These are phyloP conservation scores for Candida silvatica DNA, from an alignment of 805 yeast species.

Conservation along the genomic window DNA sequence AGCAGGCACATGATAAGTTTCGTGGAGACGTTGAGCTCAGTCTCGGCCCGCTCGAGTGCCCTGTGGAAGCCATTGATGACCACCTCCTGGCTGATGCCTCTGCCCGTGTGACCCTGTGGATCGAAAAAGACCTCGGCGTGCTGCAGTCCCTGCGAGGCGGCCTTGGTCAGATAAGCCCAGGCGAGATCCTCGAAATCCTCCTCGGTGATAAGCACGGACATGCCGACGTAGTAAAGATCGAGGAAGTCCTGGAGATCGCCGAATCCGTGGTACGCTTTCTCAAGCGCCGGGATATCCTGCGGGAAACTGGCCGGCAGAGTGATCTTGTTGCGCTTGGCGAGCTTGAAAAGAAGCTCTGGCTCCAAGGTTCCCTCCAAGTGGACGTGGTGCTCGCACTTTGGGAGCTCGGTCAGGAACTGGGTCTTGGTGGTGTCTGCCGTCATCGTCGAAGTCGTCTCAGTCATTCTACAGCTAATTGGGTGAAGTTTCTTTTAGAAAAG, in stretches of 20 bases:
- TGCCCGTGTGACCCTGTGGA: constrained; percentile 74
- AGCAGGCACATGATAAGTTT: constrained; percentile 76
- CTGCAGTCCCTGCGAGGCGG: constrained; percentile 45
- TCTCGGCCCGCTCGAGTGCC: constrained; percentile 57
- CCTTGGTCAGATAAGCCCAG: constrained; percentile 60
- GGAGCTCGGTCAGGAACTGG: constrained; percentile 56
- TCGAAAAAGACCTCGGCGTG: constrained; percentile 79
- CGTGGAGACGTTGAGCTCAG: constrained; percentile 53
- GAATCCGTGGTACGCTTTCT: constrained; percentile 52
- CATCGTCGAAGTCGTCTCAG: no score
- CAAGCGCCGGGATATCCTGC: constrained; percentile 43
- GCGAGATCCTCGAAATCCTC: constrained; percentile 73
- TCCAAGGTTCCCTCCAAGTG: constrained; percentile 79
- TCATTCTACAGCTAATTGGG: no score
- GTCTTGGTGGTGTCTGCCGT: constrained; percentile 23
- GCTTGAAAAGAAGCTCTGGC: constrained; percentile 61
- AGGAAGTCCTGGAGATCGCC: constrained; percentile 70
- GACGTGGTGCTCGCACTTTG: constrained; percentile 83
- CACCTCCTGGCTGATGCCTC: constrained; percentile 50
- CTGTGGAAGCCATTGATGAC: constrained; percentile 60
- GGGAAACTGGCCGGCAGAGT: constrained; percentile 59
- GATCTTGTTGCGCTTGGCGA: constrained; percentile 59
- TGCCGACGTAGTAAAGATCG: constrained; percentile 73
- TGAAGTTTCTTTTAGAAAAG: no score
- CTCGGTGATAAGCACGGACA: constrained; percentile 62